A percentile compares a stretch with the other conserved stretches of the same genome.
phyloP scores from a whole-genome alignment of 2,329 filamentous ascomycete species.

The Alternaria angustiovoidea region DNA sequence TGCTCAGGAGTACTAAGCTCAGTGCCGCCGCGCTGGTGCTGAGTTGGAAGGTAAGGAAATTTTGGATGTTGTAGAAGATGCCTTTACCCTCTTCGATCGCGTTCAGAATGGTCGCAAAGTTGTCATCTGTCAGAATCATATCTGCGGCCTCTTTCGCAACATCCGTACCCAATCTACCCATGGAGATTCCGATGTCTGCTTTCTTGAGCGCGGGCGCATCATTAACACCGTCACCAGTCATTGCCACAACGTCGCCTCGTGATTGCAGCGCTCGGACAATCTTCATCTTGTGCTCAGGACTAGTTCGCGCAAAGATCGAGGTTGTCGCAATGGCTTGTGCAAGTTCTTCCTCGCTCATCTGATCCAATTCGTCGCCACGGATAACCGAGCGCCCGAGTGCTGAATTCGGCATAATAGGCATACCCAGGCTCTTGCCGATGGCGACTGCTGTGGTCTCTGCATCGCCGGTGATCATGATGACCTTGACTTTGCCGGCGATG shows the following conservation, averaged over 20 bases:
- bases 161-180: slow-evolving; percentile 94
- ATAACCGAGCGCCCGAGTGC: slow-evolving; percentile 74
- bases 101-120: slow-evolving; percentile 89
- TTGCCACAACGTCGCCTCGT: slow-evolving; percentile 94
- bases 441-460: slow-evolving; percentile 93
- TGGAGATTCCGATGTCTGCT: slow-evolving; percentile 96
- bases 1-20: slow-evolving; percentile 90
- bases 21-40: slow-evolving; percentile 95
- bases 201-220: slow-evolving; percentile 96
- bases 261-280: slow-evolving; percentile 91
- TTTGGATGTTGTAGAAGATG: slow-evolving; percentile 99
- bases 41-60: slow-evolving; percentile 97
- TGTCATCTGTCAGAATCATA: slow-evolving; percentile 90
- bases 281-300: slow-evolving; percentile 97
- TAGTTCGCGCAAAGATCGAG: slow-evolving; percentile 94
- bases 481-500: slow-evolving; percentile 92
- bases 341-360: slow-evolving; percentile 85
- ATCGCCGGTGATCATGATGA: slow-evolving; percentile 99
- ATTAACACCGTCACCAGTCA: slow-evolving; percentile 98
- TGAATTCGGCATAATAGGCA: slow-evolving; percentile 75
- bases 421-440: slow-evolving; percentile 93
- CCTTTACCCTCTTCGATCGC: slow-evolving; percentile 99
- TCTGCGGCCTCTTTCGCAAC: slow-evolving; percentile 96
- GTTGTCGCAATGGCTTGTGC: slow-evolving; percentile 85
- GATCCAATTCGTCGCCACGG: slow-evolving; percentile 89